phyloP scores from a whole-genome alignment of 495 filamentous ascomycete genomes.

The Xylaria acuta region DNA sequence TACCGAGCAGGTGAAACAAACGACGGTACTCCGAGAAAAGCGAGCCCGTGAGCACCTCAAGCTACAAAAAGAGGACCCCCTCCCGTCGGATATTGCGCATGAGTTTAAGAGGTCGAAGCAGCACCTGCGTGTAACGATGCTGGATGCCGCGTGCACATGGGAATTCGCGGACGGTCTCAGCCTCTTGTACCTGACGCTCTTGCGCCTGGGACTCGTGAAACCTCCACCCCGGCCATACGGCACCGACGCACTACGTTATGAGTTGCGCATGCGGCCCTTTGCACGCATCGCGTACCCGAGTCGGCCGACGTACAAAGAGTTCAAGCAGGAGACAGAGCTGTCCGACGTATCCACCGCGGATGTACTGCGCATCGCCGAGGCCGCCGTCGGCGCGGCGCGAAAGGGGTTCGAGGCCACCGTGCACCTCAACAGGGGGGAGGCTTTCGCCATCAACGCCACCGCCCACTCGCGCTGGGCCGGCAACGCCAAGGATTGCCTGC shows the following conservation, averaged over 20 bases:
- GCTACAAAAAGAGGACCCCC: constrained; percentile 29
- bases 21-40: constrained; percentile 50
- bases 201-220: constrained; percentile 64
- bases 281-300: constrained; percentile 70
- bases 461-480: constrained; percentile 65
- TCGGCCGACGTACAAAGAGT: constrained; percentile 70
- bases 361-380: constrained; percentile 66
- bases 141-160: constrained; percentile 72
- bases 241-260: constrained; percentile 73
- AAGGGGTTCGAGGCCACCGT: constrained; percentile 68
- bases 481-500: constrained; percentile 64
- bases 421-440: constrained; percentile 53
- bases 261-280: constrained; percentile 91
- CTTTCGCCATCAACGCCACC: constrained; percentile 53
- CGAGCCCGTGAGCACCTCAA: constrained; percentile 41
- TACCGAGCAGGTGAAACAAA: constrained; percentile 73
- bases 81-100: constrained; percentile 28
- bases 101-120: constrained; percentile 62
- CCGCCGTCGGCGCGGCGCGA: constrained; percentile 64
- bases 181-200: constrained; percentile 69
- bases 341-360: constrained; percentile 43
- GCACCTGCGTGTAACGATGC: constrained; percentile 64
- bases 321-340: constrained; percentile 49
- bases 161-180: constrained; percentile 73
- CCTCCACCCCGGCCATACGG: constrained; percentile 71